Conservation (phyloP, 169 alveolate species). For the Blepharisma undulans region DNA sequence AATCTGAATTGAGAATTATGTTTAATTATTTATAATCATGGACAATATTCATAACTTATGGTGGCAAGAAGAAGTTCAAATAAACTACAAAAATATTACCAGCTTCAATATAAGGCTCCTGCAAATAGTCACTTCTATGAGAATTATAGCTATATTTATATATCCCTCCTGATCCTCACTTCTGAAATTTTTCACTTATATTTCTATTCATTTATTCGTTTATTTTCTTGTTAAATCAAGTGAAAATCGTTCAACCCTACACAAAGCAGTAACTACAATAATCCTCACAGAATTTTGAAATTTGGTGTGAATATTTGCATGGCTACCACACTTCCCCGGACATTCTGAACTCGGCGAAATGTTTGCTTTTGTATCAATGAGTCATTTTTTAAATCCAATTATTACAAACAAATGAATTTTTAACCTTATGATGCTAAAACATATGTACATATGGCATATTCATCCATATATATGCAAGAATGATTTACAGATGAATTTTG, state of each 20-base stretch:
- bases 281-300: background rate
- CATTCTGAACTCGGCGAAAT: background rate
- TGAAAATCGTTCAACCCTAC: background rate
- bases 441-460: background rate
- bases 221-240: background rate
- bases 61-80: background rate
- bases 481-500: background rate
- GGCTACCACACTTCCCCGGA: background rate
- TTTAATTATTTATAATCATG: background rate
- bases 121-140: background rate
- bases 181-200: background rate
- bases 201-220: background rate
- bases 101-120: background rate
- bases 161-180: background rate
- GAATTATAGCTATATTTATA: background rate
- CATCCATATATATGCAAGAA: background rate
- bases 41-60: background rate
- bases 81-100: background rate
- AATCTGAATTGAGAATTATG: background rate
- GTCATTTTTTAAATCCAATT: background rate
- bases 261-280: background rate
- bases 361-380: background rate
- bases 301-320: background rate
- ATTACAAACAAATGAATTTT: background rate
- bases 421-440: background rate